Evolutionary conservation across 2,329 filamentous ascomycete species (phyloP).

Genomic region (Aspergillus amoenus): DNA sequence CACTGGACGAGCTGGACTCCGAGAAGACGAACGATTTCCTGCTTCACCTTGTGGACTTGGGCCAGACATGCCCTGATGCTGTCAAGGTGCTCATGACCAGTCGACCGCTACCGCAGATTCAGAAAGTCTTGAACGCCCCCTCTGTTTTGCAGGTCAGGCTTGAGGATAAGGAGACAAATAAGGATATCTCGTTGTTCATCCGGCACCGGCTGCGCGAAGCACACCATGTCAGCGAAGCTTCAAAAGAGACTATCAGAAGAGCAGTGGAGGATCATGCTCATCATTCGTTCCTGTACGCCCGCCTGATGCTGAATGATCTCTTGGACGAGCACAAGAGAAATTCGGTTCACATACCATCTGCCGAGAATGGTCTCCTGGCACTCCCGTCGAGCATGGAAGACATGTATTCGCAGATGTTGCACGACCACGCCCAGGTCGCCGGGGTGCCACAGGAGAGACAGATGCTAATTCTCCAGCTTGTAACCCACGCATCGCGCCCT

Average conservation of each 20-base stretch:
- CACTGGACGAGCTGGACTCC: conserved; percentile 50
- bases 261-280: neutral
- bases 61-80: conserved; percentile 28
- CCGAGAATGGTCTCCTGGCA: conserved; percentile 27
- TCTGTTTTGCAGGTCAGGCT: neutral
- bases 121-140: conserved; percentile 1
- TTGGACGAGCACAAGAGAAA: neutral
- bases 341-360: neutral
- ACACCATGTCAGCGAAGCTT: neutral
- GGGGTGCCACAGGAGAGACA: conserved; percentile 36
- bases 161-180: conserved; percentile 7
- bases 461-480: conserved; percentile 41
- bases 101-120: conserved; percentile 32
- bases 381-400: conserved; percentile 41
- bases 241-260: neutral
- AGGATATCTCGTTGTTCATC: neutral
- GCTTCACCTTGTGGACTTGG: conserved; percentile 33
- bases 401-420: conserved; percentile 43
- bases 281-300: neutral
- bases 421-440: conserved; percentile 37
- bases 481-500: conserved; percentile 45
- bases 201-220: conserved; percentile 21
- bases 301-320: neutral
- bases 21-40: conserved; percentile 37
- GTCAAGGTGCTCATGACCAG: conserved; percentile 49